Evolutionary conservation across 768 basidiomycete genomes (phyloP).

Genomic region (Kwoniella dendrophila): DNA sequence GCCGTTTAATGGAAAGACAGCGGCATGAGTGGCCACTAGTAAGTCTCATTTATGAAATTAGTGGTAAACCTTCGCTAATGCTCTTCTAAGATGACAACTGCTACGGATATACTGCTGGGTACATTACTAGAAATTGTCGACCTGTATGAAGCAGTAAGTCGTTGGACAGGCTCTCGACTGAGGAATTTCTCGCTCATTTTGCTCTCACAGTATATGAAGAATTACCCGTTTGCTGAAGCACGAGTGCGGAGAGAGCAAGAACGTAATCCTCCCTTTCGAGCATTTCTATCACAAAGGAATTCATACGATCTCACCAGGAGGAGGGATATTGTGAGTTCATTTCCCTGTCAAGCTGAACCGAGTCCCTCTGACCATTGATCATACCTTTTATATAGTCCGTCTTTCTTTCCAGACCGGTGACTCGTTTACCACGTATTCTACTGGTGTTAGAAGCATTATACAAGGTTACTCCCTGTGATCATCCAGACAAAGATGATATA

Average conservation of each 20-base stretch:
- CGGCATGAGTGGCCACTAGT: slow-evolving; percentile 49
- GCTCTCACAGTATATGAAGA: slow-evolving; percentile 48
- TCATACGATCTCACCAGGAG: slow-evolving; percentile 38
- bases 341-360: neutral
- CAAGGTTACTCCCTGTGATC: slow-evolving; percentile 65
- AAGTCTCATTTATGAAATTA: neutral
- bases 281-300: slow-evolving; percentile 61
- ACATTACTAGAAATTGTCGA: slow-evolving; percentile 34
- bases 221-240: slow-evolving; percentile 84
- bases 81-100: slow-evolving; percentile 34
- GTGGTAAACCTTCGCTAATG: neutral
- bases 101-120: slow-evolving; percentile 42
- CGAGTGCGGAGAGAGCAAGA: slow-evolving; percentile 75
- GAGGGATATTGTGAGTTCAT: slow-evolving; percentile 57
- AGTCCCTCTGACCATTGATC: slow-evolving; percentile 61
- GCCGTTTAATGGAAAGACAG: slow-evolving; percentile 41
- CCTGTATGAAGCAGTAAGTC: slow-evolving; percentile 45
- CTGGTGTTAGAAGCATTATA: slow-evolving; percentile 72
- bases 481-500: slow-evolving; percentile 75
- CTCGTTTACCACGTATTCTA: slow-evolving; percentile 78
- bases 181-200: neutral
- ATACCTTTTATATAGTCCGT: slow-evolving; percentile 66
- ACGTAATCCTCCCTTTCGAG: slow-evolving; percentile 68
- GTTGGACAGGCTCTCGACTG: neutral
- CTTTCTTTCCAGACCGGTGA: slow-evolving; percentile 82